Base-by-base conservation (phyloP, 2,329 filamentous ascomycete genomes). In the Penicillium sp. region DNA sequence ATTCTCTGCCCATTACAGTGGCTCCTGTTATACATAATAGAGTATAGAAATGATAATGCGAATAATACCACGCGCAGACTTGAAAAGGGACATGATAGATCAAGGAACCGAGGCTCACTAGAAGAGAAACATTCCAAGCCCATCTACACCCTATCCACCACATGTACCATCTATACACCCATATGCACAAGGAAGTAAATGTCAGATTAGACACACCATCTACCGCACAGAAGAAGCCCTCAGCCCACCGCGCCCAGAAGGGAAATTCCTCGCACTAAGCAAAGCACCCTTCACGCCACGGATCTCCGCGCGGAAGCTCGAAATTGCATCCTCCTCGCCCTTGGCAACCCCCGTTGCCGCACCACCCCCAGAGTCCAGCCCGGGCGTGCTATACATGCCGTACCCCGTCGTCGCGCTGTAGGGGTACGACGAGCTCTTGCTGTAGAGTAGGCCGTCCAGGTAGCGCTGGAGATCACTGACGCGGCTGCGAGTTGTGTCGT, bases 201-300 rank as follows among this genome's bases (percentile, higher is more conserved):
- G 26, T 26, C 5, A 26, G 26, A 26, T 26, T 26, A 26, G 11
- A 41, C 35, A 41, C 35, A 41, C 11, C 35, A 41, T 50, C 29
- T 48, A 61, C 21, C 53, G 45, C 26, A 41, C 35, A 30, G 11
- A 60, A 19, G 52, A 56, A 21, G 52, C 49, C 47, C 69, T 58
- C 49, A 66, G 65, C n/a, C 67, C 69, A 29, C 70, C 65, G 19
- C 70, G 69, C 7, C 69, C 72, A 8, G 75, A 63, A 41, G 83
- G 85, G 66, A 90, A 90, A 64, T 88, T 86, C 65, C 85, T 84
- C 8, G 86, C 85, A 71, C 85, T 88, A 64, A 90, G 71, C 60
- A 90, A 77, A 3, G 87, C 85, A 13, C 87, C 87, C 73, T 90
- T 90, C 21, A 89, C 83, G 38, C 84, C 82, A 60, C 86, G 76